phyloP scores from a whole-genome alignment of 305 asterid species.

The Fraxinus baroniana region DNA sequence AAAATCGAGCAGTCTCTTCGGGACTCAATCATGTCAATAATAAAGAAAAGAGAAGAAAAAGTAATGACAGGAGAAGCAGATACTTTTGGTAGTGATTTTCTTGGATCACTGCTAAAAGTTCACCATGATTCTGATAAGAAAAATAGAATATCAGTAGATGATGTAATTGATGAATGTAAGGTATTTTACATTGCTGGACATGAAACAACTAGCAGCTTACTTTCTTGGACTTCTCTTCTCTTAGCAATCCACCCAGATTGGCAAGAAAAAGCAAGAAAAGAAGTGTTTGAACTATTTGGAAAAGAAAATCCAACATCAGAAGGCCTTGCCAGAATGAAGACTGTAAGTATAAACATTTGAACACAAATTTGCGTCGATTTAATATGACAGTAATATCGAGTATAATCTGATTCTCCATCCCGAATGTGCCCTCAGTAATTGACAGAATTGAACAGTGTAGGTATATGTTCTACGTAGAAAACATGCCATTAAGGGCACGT shows the following conservation, averaged over 20 bases:
- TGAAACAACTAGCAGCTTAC: constrained; percentile 41
- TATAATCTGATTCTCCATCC: background rate
- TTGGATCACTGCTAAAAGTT: constrained; percentile 38
- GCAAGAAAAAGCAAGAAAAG: constrained; percentile 56
- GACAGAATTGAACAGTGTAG: background rate
- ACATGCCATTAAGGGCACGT: background rate
- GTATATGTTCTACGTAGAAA: background rate
- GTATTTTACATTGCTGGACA: constrained; percentile 51
- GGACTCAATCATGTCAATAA: constrained; percentile 28
- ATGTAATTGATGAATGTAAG: constrained; percentile 46
- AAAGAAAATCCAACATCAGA: constrained; percentile 24
- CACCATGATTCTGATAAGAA: constrained; percentile 38
- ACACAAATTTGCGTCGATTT: background rate
- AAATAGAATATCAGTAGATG: constrained; percentile 31
- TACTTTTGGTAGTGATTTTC: constrained; percentile 43
- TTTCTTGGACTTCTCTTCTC: constrained; percentile 42
- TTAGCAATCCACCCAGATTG: constrained; percentile 45
- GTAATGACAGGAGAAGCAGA: constrained; percentile 23
- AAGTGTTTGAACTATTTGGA: constrained; percentile 25
- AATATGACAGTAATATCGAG: background rate
- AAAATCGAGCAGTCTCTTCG: constrained; percentile 37
- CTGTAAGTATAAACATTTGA: background rate
- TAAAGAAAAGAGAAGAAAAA: constrained; percentile 40
- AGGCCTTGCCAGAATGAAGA: background rate
- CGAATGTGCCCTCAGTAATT: background rate